A percentile compares a stretch with the other conserved stretches of the same genome.
Evolutionary conservation across 768 basidiomycete species (phyloP).

Genomic region (Clavaria fumosa): DNA sequence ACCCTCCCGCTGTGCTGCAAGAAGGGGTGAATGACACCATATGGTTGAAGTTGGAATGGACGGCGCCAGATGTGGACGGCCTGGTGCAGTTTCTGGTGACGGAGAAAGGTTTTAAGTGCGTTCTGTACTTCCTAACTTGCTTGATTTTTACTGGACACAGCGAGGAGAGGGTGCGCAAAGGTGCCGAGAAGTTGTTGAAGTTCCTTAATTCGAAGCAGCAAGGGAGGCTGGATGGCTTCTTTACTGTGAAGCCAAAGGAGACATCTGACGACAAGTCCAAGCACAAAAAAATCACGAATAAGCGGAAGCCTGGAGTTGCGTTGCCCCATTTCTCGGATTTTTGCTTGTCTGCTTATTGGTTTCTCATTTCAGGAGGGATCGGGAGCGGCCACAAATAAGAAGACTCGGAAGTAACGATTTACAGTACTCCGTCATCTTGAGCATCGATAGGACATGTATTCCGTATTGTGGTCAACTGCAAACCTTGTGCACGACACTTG

Average conservation of each 20-base stretch:
- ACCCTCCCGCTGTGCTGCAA: background rate
- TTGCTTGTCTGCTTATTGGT: too few species aligned
- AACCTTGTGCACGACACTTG: too few species aligned
- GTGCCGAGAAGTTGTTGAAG: slow-evolving; percentile 84
- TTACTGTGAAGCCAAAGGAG: slow-evolving; percentile 61
- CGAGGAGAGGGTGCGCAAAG: slow-evolving; percentile 92
- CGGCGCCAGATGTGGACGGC: slow-evolving; percentile 81
- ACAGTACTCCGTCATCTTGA: too few species aligned
- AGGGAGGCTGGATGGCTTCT: slow-evolving; percentile 92
- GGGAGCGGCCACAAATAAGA: too few species aligned
- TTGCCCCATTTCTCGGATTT: too few species aligned
- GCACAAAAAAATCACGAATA: too few species aligned
- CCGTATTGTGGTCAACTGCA: too few species aligned
- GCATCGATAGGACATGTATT: too few species aligned
- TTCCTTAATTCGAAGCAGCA: slow-evolving; percentile 85
- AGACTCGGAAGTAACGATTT: too few species aligned
- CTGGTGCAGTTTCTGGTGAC: slow-evolving; percentile 84
- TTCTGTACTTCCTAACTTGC: slow-evolving; percentile 9
- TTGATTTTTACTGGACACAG: slow-evolving; percentile 24
- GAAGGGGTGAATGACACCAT: slow-evolving; percentile 1
- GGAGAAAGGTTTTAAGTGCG: slow-evolving; percentile 95
- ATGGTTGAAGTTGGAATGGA: slow-evolving; percentile 73
- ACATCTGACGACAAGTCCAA: too few species aligned
- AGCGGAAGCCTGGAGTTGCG: too few species aligned
- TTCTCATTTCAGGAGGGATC: too few species aligned